Evolutionary conservation across 768 basidiomycete genomes (phyloP).

Genomic region (Pleurotus salmoneostramineus): DNA sequence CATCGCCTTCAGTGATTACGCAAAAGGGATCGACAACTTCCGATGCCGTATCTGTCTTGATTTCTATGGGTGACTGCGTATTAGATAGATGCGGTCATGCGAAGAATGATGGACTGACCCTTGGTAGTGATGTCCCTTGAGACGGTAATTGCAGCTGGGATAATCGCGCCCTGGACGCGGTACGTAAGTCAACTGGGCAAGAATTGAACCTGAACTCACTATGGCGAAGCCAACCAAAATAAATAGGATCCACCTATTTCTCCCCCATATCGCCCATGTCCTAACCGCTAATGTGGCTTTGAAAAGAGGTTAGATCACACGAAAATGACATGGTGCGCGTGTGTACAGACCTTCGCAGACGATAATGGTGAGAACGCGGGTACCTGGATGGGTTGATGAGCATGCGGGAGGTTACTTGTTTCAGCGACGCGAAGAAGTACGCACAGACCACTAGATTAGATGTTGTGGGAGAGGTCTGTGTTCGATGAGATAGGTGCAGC

Average conservation of each 20-base stretch:
- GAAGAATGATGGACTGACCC: not conserved
- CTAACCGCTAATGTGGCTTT: slow-evolving; percentile 20
- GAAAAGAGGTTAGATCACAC: not conserved
- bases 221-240: slow-evolving; percentile 10
- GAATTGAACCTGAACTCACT: slow-evolving; percentile 4
- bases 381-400: slow-evolving; percentile 2
- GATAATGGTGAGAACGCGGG: slow-evolving; percentile 12
- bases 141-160: slow-evolving; percentile 13
- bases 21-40: not conserved
- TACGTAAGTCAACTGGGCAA: not conserved
- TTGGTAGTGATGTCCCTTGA: slow-evolving; percentile 8
- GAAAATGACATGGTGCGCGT: not conserved
- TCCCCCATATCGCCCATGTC: slow-evolving; percentile 25
- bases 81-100: not conserved
- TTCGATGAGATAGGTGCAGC: not conserved
- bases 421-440: not conserved
- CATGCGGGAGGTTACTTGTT: not conserved
- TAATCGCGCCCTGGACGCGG: slow-evolving; percentile 8
- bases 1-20: not conserved
- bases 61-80: not conserved
- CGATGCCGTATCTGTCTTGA: not conserved
- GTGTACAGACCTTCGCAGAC: slow-evolving; percentile 13
- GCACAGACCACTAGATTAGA: not conserved
- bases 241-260: slow-evolving; percentile 11
- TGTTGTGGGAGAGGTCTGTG: not conserved